Percentiles rank a stretch among this genome's conserved stretches.
phyloP scores from a whole-genome alignment of 257 asterid genomes.

The Gynochthodes officinalis region DNA sequence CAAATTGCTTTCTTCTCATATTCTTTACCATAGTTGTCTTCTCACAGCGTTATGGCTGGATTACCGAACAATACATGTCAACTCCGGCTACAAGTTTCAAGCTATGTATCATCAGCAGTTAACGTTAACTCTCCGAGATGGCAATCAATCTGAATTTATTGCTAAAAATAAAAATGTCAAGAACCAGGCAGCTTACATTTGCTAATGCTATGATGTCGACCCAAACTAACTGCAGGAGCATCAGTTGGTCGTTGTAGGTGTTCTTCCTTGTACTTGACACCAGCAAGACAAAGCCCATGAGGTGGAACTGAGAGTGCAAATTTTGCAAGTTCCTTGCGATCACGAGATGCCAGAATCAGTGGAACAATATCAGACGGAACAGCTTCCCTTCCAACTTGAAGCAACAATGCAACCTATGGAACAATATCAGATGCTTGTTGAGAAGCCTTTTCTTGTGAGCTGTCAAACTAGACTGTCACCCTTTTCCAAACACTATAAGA shows the following conservation, averaged over 20 bases:
- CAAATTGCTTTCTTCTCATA: no score
- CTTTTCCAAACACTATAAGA: background rate
- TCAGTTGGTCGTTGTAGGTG: conserved; percentile 58
- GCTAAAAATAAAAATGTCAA: conserved; percentile 20
- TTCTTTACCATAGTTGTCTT: no score
- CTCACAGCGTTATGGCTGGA: no score
- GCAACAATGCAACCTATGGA: conserved; percentile 70
- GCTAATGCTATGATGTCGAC: conserved; percentile 50
- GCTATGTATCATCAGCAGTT: no score
- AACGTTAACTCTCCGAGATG: no score
- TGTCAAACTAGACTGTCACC: background rate
- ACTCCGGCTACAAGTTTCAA: no score
- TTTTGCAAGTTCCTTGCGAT: conserved; percentile 84
- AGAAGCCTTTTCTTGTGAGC: background rate
- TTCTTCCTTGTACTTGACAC: conserved; percentile 54
- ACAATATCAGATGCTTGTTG: background rate
- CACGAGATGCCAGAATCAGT: conserved; percentile 56
- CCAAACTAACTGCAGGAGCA: conserved; percentile 57
- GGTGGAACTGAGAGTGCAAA: conserved; percentile 63
- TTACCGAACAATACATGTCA: no score
- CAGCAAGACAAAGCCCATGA: conserved; percentile 63
- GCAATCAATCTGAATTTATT: background rate
- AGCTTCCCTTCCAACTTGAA: conserved; percentile 90
- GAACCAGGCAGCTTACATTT: conserved; percentile 62
- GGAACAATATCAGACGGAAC: conserved; percentile 64